These are phyloP conservation scores for Trichoderma sp. DNA, from an alignment of 2,329 filamentous ascomycete genomes.

Conservation along the genomic window DNA sequence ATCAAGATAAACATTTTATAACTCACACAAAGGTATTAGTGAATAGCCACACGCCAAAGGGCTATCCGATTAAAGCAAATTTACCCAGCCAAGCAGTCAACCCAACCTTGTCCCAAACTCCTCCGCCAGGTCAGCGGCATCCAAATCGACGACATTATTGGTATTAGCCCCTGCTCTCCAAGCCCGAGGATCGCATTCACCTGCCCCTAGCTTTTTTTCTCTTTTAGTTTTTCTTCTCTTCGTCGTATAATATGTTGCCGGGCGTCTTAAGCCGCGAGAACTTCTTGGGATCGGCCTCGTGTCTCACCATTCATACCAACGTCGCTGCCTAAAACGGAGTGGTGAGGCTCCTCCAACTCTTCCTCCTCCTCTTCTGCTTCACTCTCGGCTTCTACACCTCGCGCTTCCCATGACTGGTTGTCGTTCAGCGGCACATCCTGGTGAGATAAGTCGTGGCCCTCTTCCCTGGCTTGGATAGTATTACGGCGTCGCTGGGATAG, in stretches of 20 bases:
- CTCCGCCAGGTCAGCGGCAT: conserved; percentile 33
- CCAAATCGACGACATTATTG: conserved; percentile 27
- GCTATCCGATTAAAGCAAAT: conserved; percentile 35
- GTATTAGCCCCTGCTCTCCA: conserved; percentile 25
- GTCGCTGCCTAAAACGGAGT: conserved; percentile 58
- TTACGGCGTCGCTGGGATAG: conserved; percentile 83
- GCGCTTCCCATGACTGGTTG: conserved; percentile 80
- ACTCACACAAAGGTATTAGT: conserved; percentile 35
- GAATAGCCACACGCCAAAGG: conserved; percentile 38
- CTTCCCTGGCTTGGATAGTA: conserved; percentile 68
- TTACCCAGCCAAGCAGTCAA: conserved; percentile 21
- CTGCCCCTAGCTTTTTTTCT: conserved; percentile 17
- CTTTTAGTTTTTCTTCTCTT: neutral
- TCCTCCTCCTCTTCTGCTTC: conserved; percentile 65
- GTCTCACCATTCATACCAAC: conserved; percentile 59
- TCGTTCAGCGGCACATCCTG: conserved; percentile 82
- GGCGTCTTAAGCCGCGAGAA: conserved; percentile 40
- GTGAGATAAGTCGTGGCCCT: conserved; percentile 76
- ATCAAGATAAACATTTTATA: conserved; percentile 8
- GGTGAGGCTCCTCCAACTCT: conserved; percentile 56
- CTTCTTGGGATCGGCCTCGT: conserved; percentile 59
- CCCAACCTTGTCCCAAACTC: conserved; percentile 35
- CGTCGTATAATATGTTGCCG: neutral
- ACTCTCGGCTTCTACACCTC: conserved; percentile 64
- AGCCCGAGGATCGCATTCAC: conserved; percentile 6